Conservation (phyloP, 176 grass and related monocot genomes). For the Cenchrus fungigraminus region DNA sequence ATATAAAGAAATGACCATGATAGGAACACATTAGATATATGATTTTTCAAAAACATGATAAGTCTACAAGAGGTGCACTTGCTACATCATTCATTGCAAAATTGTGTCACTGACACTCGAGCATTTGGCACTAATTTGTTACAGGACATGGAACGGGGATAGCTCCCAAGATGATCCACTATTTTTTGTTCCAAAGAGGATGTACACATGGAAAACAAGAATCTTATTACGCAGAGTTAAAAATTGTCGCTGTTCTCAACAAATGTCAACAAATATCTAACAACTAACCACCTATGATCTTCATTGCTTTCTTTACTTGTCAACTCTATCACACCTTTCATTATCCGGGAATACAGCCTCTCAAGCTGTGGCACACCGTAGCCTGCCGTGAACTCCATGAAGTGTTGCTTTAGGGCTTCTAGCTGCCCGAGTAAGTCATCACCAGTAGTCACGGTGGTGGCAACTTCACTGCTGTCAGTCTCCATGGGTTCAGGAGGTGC, state of each 20-base stretch:
- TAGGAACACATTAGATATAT: conserved; percentile 1
- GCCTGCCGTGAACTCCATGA: conserved; percentile 65
- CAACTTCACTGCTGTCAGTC: conserved; percentile 37
- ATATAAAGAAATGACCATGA: background rate
- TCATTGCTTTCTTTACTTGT: conserved; percentile 55
- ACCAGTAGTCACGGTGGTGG: background rate
- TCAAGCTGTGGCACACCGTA: conserved; percentile 88
- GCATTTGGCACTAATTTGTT: conserved; percentile 42
- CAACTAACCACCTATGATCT: conserved; percentile 68
- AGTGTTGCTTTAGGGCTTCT: conserved; percentile 53
- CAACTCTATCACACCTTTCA: conserved; percentile 63
- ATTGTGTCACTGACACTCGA: conserved; percentile 37
- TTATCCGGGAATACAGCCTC: conserved; percentile 74
- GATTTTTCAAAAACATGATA: background rate
- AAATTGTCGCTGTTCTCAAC: conserved; percentile 84
- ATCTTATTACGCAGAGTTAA: conserved; percentile 61
- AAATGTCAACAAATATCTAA: conserved; percentile 91
- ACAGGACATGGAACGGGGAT: conserved; percentile 28
- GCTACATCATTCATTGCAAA: conserved; percentile 43
- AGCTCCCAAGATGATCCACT: conserved; percentile 24
- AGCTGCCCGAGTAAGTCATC: conserved; percentile 56
- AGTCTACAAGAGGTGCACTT: conserved; percentile 14
- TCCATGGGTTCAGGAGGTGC: conserved; percentile 44
- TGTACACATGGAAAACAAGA: conserved; percentile 57
- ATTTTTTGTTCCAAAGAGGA: conserved; percentile 45